A percentile compares a stretch with the other conserved stretches of the same genome.
These are phyloP conservation scores for Ceriops tagal DNA, from an alignment of 345 rosid species.

Conservation along the genomic window DNA sequence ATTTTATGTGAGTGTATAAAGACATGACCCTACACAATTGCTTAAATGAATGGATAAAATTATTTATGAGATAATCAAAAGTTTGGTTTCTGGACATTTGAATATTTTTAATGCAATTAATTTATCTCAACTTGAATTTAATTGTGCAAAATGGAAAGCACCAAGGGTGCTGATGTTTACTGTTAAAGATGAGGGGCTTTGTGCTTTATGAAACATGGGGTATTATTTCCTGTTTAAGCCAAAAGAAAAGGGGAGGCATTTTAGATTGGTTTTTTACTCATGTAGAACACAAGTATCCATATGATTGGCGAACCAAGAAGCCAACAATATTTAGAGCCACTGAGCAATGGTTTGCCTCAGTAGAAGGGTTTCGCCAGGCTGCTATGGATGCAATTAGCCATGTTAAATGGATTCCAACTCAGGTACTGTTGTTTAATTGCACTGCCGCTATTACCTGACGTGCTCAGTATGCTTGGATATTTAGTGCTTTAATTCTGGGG, in stretches of 20 bases:
- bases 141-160: no score
- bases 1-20: no score
- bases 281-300: conserved; percentile 91
- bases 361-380: conserved; percentile 77
- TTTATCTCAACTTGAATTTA: no score
- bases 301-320: conserved; percentile 95
- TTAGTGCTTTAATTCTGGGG: not conserved
- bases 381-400: conserved; percentile 78
- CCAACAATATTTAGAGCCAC: conserved; percentile 98
- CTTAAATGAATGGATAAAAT: no score
- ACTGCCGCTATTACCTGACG: not conserved
- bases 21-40: no score
- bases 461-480: not conserved
- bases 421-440: conserved; percentile 47
- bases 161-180: no score
- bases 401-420: conserved; percentile 88
- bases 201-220: not conserved
- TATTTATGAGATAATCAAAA: no score
- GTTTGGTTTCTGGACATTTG: no score
- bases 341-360: conserved; percentile 99
- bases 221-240: no score
- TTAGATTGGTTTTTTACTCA: conserved; percentile 17
- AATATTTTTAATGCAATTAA: no score
- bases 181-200: not conserved
- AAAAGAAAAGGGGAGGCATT: not conserved